Evolutionary conservation across 176 grass and related monocot genomes (phyloP).

Genomic region (Secale cereale): DNA sequence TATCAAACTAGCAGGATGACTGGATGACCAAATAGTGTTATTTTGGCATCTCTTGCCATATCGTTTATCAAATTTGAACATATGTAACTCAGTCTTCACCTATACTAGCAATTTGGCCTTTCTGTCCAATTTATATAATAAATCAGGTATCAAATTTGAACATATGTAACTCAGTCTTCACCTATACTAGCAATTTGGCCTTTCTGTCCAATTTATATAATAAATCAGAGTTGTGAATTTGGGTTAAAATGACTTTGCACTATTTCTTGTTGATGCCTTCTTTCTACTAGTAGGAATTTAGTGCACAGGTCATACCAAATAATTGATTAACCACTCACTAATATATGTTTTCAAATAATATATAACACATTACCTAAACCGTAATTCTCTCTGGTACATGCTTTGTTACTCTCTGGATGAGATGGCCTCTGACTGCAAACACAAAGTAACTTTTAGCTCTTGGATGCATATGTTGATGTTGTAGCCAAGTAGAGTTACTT

Average conservation of each 20-base stretch:
- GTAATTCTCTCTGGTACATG: neutral
- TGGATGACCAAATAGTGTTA: neutral
- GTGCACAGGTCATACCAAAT: neutral
- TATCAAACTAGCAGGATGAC: neutral
- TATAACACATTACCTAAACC: neutral
- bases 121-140: neutral
- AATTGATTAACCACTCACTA: neutral
- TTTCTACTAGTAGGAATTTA: neutral
- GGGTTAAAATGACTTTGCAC: neutral
- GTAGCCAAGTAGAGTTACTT: neutral
- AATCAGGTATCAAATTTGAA: neutral
- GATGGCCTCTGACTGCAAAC: neutral
- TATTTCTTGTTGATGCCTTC: neutral
- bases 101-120: neutral
- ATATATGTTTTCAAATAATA: neutral
- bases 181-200: neutral
- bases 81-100: neutral
- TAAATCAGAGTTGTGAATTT: neutral
- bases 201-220: neutral
- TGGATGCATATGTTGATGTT: neutral
- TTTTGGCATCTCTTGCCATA: neutral
- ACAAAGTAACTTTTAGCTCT: neutral
- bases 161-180: neutral
- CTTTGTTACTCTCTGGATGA: neutral
- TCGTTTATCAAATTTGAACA: neutral